Conservation (phyloP, 495 filamentous ascomycete species). For the Mytilinidion resinicola region DNA sequence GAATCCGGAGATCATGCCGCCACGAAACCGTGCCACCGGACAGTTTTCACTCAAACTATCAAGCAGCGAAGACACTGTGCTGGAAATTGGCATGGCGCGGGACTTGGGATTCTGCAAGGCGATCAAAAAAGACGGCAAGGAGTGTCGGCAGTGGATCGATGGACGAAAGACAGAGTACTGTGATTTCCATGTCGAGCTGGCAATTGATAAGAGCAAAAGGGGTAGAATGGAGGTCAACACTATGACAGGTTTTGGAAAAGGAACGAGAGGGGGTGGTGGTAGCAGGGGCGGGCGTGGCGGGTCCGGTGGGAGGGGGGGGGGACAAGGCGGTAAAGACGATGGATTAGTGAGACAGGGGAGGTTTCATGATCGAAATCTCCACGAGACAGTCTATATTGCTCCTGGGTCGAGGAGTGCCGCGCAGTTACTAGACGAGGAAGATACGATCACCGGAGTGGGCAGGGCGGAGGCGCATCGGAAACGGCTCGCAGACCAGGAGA, state of each 20-base stretch:
- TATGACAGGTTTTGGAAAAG: constrained; percentile 40
- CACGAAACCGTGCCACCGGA: constrained; percentile 68
- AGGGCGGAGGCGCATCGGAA: constrained; percentile 63
- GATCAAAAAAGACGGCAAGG: constrained; percentile 73
- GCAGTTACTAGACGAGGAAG: constrained; percentile 61
- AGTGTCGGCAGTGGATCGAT: constrained; percentile 82
- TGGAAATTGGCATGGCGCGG: constrained; percentile 78
- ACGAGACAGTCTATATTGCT: constrained; percentile 33
- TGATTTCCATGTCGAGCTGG: constrained; percentile 81
- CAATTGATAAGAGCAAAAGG: constrained; percentile 62
- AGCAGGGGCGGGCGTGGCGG: constrained; percentile 24
- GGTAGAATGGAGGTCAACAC: constrained; percentile 77
- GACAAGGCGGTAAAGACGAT: constrained; percentile 24
- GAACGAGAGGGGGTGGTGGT: constrained; percentile 4
- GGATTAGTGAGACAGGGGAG: constrained; percentile 43
- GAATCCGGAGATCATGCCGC: constrained; percentile 89
- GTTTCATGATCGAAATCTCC: constrained; percentile 49
- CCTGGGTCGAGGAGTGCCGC: constrained; percentile 46
- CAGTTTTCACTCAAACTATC: constrained; percentile 77
- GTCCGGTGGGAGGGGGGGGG: constrained; percentile 24
- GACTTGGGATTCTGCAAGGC: constrained; percentile 88
- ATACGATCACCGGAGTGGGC: constrained; percentile 49
- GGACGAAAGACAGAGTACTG: constrained; percentile 81
- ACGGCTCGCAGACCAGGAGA: constrained; percentile 63
- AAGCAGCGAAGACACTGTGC: constrained; percentile 75